phyloP scores from a whole-genome alignment of 1,284 basidiomycete genomes.

The Phaffia rhodozyma region DNA sequence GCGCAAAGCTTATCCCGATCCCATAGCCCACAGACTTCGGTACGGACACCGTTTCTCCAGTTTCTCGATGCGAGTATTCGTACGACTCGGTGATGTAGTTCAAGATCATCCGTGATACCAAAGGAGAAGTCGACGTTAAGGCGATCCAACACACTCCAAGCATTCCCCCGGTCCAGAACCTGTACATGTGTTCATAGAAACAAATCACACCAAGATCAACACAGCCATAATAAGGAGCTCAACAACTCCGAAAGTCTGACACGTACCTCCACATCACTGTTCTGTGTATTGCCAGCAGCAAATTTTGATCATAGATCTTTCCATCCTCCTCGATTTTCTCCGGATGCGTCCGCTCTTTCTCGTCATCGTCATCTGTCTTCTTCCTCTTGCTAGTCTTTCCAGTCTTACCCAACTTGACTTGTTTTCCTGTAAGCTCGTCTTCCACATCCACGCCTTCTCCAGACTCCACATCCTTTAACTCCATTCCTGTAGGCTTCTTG shows the following conservation, averaged over 20 bases:
- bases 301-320: slow-evolving; percentile 9
- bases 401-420: too few relatives aligned
- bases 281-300: slow-evolving; percentile 11
- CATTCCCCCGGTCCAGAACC: slow-evolving; percentile 2
- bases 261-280: slow-evolving; percentile 13
- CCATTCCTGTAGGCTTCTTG: too few relatives aligned
- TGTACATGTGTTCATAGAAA: background rate
- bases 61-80: background rate
- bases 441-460: too few relatives aligned
- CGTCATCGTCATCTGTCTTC: too few relatives aligned
- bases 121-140: background rate
- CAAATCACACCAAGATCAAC: background rate
- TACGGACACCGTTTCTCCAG: background rate
- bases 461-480: too few relatives aligned
- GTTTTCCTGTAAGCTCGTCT: too few relatives aligned
- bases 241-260: background rate
- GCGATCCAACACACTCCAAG: background rate
- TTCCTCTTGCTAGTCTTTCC: too few relatives aligned
- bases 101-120: slow-evolving; percentile 5
- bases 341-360: too few relatives aligned
- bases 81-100: slow-evolving; percentile 7
- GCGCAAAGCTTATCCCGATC: slow-evolving; percentile 9
- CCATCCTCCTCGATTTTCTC: slow-evolving; percentile 3
- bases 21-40: background rate
- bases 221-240: background rate